These are phyloP conservation scores for Fusarium verticillioides DNA, from an alignment of 2,329 filamentous ascomycete genomes.

Conservation along the genomic window DNA sequence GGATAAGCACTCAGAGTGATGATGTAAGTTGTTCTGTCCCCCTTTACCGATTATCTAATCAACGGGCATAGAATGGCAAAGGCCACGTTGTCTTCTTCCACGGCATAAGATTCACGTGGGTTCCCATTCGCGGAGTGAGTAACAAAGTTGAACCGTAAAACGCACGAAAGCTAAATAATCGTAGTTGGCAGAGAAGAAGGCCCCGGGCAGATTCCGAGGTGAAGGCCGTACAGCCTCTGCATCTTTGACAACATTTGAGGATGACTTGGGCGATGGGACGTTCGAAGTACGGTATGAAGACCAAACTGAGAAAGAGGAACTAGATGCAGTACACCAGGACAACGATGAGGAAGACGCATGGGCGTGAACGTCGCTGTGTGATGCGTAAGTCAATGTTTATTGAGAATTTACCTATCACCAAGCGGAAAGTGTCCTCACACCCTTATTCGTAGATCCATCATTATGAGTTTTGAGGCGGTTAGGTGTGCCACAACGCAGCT, in stretches of 20 bases:
- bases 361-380: fast-evolving
- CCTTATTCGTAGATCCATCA: fast-evolving
- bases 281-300: background rate
- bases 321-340: background rate
- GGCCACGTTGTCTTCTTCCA: background rate
- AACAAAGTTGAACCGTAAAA: fast-evolving
- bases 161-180: fast-evolving
- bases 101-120: background rate
- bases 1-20: background rate
- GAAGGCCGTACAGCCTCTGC: fast-evolving
- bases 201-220: background rate
- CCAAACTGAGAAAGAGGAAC: background rate
- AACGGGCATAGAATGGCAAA: background rate
- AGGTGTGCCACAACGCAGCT: no score
- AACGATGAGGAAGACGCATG: background rate
- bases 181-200: background rate
- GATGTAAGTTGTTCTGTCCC: background rate
- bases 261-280: background rate
- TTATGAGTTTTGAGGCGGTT: no score
- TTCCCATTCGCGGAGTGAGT: background rate
- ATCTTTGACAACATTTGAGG: background rate
- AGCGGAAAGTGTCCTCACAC: fast-evolving
- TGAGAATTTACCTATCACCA: fast-evolving
- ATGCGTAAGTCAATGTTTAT: fast-evolving
- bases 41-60: fast-evolving